Evolutionary conservation across 2,329 filamentous ascomycete genomes (phyloP).

Genomic region (Microcyclospora pomicola): DNA sequence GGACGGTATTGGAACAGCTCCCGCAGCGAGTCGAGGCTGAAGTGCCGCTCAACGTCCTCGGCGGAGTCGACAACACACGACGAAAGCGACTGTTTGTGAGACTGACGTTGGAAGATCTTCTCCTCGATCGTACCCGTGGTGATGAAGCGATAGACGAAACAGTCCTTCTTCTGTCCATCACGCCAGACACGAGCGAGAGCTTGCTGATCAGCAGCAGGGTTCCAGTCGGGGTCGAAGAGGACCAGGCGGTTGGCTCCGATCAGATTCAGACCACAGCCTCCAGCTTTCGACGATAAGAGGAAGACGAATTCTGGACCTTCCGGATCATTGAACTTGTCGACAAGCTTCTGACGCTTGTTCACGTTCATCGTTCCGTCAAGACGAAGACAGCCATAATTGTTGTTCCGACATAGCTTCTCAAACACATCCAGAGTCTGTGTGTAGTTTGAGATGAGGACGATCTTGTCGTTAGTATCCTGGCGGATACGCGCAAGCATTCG

Average conservation of each 20-base stretch:
- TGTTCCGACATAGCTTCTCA: conserved; percentile 72
- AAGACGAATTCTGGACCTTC: conserved; percentile 85
- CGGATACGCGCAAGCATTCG: conserved; percentile 87
- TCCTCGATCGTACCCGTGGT: conserved; percentile 96
- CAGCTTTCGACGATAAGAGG: conserved; percentile 89
- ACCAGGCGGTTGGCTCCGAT: conserved; percentile 91
- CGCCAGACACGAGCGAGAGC: conserved; percentile 95
- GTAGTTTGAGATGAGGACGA: conserved; percentile 97
- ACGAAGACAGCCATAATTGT: conserved; percentile 71
- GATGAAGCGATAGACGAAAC: conserved; percentile 99
- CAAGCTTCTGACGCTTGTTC: conserved; percentile 89
- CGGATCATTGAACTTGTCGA: conserved; percentile 95
- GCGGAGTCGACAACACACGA: conserved; percentile 93
- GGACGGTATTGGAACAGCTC: conserved; percentile 89
- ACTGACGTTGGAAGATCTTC: conserved; percentile 97
- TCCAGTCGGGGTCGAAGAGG: conserved; percentile 91
- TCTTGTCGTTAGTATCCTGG: conserved; percentile 95
- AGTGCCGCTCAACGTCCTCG: conserved; percentile 94
- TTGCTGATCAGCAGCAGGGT: conserved; percentile 93
- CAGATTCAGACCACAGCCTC: conserved; percentile 89
- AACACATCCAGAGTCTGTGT: conserved; percentile 93
- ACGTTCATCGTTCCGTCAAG: conserved; percentile 97
- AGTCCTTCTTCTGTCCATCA: conserved; percentile 98
- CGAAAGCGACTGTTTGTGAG: conserved; percentile 92
- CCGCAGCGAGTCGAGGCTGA: conserved; percentile 76